phyloP scores from a whole-genome alignment of 2,329 filamentous ascomycete species.

The Fusarium cyanostomum region DNA sequence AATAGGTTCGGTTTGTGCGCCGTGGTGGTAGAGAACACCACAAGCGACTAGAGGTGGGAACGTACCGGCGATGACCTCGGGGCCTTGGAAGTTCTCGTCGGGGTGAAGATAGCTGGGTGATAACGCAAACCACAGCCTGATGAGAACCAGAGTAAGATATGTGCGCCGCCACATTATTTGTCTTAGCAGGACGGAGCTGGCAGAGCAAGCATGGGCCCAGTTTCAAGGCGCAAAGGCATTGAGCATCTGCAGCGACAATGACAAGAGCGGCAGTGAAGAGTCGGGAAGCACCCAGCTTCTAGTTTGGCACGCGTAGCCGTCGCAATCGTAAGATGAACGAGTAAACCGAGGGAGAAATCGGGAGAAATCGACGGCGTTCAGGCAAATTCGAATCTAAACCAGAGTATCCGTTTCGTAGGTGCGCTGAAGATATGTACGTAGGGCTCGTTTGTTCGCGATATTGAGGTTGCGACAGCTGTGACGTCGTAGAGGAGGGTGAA shows the following conservation, averaged over 20 bases:
- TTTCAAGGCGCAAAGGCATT: constrained; percentile 30
- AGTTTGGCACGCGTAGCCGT: constrained; percentile 2
- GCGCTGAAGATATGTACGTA: constrained; percentile 4
- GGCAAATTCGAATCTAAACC: background rate
- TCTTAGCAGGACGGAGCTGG: constrained; percentile 32
- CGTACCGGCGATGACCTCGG: constrained; percentile 95
- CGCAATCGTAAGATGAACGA: constrained; percentile 1
- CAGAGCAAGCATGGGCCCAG: constrained; percentile 43
- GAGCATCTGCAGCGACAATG: constrained; percentile 28
- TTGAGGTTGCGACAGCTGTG: constrained; percentile 7
- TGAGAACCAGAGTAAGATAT: constrained; percentile 84
- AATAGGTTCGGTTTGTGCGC: background rate
- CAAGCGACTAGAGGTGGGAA: constrained; percentile 1
- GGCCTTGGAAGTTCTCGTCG: constrained; percentile 98
- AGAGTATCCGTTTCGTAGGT: constrained; percentile 3
- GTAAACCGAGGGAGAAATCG: background rate
- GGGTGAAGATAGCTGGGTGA: constrained; percentile 97
- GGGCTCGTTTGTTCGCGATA: constrained; percentile 9
- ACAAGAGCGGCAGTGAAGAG: constrained; percentile 6
- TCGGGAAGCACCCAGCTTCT: background rate
- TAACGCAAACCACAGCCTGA: constrained; percentile 93
- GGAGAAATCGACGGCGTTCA: background rate
- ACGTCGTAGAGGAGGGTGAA: background rate
- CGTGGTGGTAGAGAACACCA: background rate
- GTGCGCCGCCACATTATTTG: constrained; percentile 86